A percentile compares a stretch with the other conserved stretches of the same genome.
These are phyloP conservation scores for Neospermospora avenae DNA, from an alignment of 2,329 filamentous ascomycete genomes.

Conservation along the genomic window DNA sequence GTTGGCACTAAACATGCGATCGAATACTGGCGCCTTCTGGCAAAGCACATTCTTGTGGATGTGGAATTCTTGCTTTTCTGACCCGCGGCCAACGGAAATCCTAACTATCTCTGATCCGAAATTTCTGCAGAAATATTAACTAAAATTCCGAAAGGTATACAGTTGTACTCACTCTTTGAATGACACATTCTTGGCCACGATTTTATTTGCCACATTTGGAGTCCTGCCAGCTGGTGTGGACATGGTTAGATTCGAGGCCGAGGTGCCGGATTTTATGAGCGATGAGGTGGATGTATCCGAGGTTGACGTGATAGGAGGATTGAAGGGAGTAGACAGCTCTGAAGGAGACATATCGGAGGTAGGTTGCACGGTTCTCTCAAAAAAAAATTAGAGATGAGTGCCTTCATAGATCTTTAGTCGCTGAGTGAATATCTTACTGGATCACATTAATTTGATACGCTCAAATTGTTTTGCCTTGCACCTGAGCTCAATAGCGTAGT, in stretches of 20 bases:
- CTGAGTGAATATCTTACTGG: too few species aligned
- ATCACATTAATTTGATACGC: too few species aligned
- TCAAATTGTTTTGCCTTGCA: too few species aligned
- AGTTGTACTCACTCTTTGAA: not conserved
- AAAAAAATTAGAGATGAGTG: too few species aligned
- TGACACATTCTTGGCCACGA: not conserved
- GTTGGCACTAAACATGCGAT: slow-evolving; percentile 19
- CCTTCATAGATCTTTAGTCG: too few species aligned
- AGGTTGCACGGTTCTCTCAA: too few species aligned
- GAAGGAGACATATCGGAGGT: not conserved
- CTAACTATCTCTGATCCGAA: slow-evolving; percentile 13
- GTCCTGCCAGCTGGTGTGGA: not conserved
- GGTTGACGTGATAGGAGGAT: not conserved
- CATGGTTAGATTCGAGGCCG: not conserved
- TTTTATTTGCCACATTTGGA: not conserved
- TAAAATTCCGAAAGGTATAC: too few species aligned
- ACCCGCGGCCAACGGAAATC: slow-evolving; percentile 7
- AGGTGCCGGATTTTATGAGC: not conserved
- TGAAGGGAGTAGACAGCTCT: not conserved
- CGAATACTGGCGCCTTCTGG: slow-evolving; percentile 17
- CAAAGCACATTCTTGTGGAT: slow-evolving; percentile 20
- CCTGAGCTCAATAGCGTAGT: too few species aligned
- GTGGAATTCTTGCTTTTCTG: slow-evolving; percentile 5
- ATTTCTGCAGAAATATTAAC: not conserved
- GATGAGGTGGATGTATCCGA: not conserved